These are phyloP conservation scores for Spatholobus suberectus DNA, from an alignment of 306 rosid species.

Conservation along the genomic window DNA sequence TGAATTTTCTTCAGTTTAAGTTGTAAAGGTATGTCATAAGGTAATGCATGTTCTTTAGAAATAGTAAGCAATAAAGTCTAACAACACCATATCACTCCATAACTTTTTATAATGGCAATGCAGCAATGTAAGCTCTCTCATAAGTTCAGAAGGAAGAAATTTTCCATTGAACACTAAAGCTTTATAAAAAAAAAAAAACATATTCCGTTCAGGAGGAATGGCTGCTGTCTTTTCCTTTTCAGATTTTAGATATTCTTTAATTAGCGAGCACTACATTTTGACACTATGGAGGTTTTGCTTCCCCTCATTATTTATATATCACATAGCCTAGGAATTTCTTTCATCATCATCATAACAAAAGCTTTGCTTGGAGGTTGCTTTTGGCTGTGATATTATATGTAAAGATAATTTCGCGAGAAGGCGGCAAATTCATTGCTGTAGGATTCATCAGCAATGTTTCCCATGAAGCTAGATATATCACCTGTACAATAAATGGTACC, in stretches of 20 bases:
- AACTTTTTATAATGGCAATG: not conserved
- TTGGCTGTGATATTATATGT: constrained; percentile 14
- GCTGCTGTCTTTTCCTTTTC: constrained; percentile 16
- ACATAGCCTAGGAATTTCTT: constrained; percentile 24
- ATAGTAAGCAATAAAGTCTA: constrained; percentile 12
- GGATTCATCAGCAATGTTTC: constrained; percentile 35
- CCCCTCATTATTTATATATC: not conserved
- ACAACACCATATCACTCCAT: not conserved
- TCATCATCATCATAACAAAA: not conserved
- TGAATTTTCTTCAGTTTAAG: not conserved
- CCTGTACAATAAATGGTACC: constrained; percentile 68
- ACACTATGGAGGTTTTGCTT: not conserved
- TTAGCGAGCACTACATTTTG: not conserved
- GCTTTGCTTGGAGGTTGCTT: constrained; percentile 9
- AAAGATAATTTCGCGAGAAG: constrained; percentile 11
- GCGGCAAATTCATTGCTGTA: constrained; percentile 10
- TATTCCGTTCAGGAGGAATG: not conserved
- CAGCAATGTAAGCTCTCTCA: constrained; percentile 16
- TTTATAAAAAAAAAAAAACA: not conserved
- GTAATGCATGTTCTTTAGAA: not conserved
- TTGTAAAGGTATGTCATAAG: constrained; percentile 14
- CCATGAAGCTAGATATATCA: constrained; percentile 48
- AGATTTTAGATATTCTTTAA: not conserved
- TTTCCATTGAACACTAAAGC: not conserved
- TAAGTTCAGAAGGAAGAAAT: not conserved